These are phyloP conservation scores for Solanum rostratum DNA, from an alignment of 257 asterid genomes.

Conservation along the genomic window DNA sequence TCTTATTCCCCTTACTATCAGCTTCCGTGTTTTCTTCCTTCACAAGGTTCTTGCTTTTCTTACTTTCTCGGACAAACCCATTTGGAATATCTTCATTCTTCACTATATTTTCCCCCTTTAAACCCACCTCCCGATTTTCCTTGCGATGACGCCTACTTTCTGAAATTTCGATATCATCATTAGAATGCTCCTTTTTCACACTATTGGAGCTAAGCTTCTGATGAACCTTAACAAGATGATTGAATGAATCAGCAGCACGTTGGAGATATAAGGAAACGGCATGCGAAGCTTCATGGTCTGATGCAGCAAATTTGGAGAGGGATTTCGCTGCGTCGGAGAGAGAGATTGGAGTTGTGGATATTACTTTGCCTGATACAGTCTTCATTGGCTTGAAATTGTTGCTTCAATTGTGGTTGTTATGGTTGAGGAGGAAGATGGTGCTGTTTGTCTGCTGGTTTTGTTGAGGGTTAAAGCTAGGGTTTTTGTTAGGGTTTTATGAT, in stretches of 20 bases:
- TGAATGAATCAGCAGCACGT: constrained; percentile 41
- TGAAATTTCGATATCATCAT: background rate
- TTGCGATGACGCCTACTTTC: background rate
- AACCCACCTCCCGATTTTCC: background rate
- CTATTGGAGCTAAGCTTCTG: constrained; percentile 6
- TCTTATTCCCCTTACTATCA: background rate
- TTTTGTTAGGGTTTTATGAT: background rate
- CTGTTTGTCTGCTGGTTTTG: background rate
- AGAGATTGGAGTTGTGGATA: constrained; percentile 27
- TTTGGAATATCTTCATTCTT: background rate
- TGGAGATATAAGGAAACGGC: constrained; percentile 33
- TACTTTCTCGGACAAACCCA: background rate
- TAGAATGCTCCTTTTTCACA: background rate
- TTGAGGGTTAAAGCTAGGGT: background rate
- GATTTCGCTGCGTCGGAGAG: constrained; percentile 39
- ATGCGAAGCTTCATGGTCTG: constrained; percentile 41
- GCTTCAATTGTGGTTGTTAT: background rate
- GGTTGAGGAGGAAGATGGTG: background rate
- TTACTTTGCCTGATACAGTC: constrained; percentile 29
- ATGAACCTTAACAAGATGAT: constrained; percentile 32
- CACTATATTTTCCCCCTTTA: background rate
- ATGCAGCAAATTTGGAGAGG: constrained; percentile 28
- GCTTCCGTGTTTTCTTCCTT: background rate
- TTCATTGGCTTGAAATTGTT: constrained; percentile 13
- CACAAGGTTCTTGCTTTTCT: background rate